Percentiles rank a stretch among this genome's conserved stretches.
Conservation (phyloP, 805 yeast genomes). For the Nakazawaea peltata region DNA sequence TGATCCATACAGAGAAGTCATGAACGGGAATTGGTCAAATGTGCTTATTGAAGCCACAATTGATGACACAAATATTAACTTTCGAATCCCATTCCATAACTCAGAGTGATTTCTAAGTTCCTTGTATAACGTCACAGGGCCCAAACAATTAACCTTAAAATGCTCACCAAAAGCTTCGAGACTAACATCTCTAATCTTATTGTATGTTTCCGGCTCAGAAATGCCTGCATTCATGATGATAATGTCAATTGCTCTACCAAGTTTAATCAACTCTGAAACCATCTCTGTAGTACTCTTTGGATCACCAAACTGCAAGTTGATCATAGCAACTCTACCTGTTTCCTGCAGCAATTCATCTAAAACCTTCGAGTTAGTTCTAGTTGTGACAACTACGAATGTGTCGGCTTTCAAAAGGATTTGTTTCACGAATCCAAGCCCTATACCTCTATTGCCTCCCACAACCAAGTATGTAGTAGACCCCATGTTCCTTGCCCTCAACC, state of each 20-base stretch:
- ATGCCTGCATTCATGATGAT: conserved; percentile 21
- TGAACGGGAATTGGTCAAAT: conserved; percentile 12
- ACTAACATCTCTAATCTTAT: neutral
- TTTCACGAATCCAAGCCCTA: conserved; percentile 16
- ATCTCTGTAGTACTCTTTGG: conserved; percentile 14
- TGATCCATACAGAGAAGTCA: conserved; percentile 24
- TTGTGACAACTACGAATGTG: conserved; percentile 7
- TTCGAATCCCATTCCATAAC: too few relatives aligned
- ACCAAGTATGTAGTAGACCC: too few relatives aligned
- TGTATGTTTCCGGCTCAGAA: conserved; percentile 1
- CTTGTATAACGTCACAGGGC: conserved; percentile 17
- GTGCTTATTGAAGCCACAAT: conserved; percentile 17
- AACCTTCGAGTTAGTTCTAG: conserved; percentile 10
- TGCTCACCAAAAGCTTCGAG: conserved; percentile 10
- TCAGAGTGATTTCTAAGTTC: conserved; percentile 12
- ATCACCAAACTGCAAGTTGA: conserved; percentile 16
- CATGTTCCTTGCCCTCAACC: too few relatives aligned
- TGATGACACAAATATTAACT: conserved; percentile 21
- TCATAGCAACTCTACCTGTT: conserved; percentile 15
- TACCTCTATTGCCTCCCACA: conserved; percentile 20
- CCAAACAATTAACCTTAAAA: conserved; percentile 16
- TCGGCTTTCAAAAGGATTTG: conserved; percentile 3
- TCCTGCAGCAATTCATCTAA: neutral
- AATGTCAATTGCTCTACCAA: conserved; percentile 19
- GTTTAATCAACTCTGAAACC: conserved; percentile 11